Conservation (phyloP, 2,329 filamentous ascomycete genomes). For the Dothidotthia symphoricarpi region DNA sequence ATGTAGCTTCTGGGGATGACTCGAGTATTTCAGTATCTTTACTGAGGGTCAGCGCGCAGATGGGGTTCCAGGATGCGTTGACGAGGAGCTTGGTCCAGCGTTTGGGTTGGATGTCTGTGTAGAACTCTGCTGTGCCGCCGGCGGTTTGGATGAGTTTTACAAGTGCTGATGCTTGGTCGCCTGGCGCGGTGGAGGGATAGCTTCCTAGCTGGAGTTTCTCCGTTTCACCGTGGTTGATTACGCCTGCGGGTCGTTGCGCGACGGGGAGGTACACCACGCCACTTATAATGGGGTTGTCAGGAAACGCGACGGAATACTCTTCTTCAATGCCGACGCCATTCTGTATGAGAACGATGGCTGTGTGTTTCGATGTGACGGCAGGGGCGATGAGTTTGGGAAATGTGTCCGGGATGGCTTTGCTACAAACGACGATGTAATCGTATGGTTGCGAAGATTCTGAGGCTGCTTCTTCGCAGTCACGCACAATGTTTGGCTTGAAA, state of each 20-base stretch:
- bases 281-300: slow-evolving; percentile 54
- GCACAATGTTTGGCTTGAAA: slow-evolving; percentile 39
- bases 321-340: slow-evolving; percentile 63
- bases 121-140: slow-evolving; percentile 50
- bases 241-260: slow-evolving; percentile 51
- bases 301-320: slow-evolving; percentile 52
- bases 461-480: slow-evolving; percentile 39
- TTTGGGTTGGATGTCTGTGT: slow-evolving; percentile 56
- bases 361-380: slow-evolving; percentile 43
- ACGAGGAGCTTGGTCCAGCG: slow-evolving; percentile 62
- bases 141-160: slow-evolving; percentile 45
- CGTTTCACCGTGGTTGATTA: slow-evolving; percentile 49
- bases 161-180: slow-evolving; percentile 32
- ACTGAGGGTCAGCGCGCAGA: slow-evolving; percentile 56
- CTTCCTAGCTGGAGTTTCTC: slow-evolving; percentile 53
- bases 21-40: slow-evolving; percentile 54
- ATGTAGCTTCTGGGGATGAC: slow-evolving; percentile 40
- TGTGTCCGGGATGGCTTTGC: slow-evolving; percentile 47
- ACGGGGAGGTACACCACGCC: slow-evolving; percentile 57
- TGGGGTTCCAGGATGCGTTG: slow-evolving; percentile 62
- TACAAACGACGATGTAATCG: slow-evolving; percentile 51
- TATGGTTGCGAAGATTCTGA: slow-evolving; percentile 27
- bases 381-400: slow-evolving; percentile 41
- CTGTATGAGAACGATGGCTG: slow-evolving; percentile 59
- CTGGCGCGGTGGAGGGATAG: slow-evolving; percentile 42